Percentiles rank a stretch among this genome's conserved stretches.
Evolutionary conservation across 2,329 filamentous ascomycete genomes (phyloP).

Genomic region (Elsinoe necatrix): DNA sequence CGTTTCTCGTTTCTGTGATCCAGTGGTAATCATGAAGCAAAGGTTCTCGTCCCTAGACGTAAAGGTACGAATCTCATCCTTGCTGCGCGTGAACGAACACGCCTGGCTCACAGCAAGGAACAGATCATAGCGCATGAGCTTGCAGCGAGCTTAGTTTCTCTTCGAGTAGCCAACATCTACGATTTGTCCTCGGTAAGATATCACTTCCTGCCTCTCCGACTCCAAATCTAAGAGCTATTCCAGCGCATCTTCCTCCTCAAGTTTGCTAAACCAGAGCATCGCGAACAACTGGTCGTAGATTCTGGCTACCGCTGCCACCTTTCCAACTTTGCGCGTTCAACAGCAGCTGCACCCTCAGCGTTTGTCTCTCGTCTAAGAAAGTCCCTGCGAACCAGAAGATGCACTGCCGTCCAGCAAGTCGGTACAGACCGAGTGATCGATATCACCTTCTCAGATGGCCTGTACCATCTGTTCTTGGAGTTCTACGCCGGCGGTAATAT

Average conservation of each 20-base stretch:
- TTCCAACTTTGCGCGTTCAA: conserved; percentile 80
- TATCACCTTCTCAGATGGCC: conserved; percentile 83
- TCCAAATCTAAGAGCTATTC: conserved; percentile 16
- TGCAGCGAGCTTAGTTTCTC: conserved; percentile 60
- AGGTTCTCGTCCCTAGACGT: conserved; percentile 72
- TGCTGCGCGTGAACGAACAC: background rate
- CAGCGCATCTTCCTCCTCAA: conserved; percentile 88
- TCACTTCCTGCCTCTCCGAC: background rate
- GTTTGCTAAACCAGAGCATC: conserved; percentile 80
- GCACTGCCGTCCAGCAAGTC: conserved; percentile 74
- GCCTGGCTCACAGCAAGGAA: conserved; percentile 2
- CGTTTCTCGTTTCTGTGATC: background rate
- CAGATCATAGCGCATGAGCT: conserved; percentile 95
- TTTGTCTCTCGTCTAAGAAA: conserved; percentile 85
- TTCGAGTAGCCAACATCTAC: conserved; percentile 89
- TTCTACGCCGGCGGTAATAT: conserved; percentile 97
- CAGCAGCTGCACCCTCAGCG: conserved; percentile 70
- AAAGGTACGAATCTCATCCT: conserved; percentile 43
- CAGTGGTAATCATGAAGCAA: conserved; percentile 55
- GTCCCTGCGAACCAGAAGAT: conserved; percentile 73
- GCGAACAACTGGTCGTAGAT: conserved; percentile 85
- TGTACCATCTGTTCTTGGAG: conserved; percentile 80
- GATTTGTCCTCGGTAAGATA: conserved; percentile 67
- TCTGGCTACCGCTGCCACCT: conserved; percentile 94
- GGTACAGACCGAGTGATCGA: conserved; percentile 92